These are phyloP conservation scores for Leccinum aurantiacum DNA, from an alignment of 768 basidiomycete species.

Conservation along the genomic window DNA sequence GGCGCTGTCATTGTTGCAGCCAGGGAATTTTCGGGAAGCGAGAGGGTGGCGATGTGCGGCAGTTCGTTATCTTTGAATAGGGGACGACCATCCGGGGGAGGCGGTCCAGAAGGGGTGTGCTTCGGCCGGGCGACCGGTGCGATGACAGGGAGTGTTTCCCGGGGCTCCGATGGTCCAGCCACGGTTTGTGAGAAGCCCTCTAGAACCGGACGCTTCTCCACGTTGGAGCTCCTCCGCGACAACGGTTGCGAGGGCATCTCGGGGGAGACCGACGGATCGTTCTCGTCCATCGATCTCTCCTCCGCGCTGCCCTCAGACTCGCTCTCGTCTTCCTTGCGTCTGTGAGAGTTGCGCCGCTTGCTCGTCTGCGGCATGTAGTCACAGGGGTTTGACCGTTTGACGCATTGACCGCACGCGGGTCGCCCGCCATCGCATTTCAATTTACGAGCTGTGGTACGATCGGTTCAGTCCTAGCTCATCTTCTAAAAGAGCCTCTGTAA, in stretches of 20 bases:
- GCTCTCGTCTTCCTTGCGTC: slow-evolving; percentile 59
- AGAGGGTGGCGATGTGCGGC: slow-evolving; percentile 71
- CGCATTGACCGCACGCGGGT: slow-evolving; percentile 79
- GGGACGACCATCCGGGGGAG: slow-evolving; percentile 37
- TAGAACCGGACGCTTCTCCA: slow-evolving; percentile 36
- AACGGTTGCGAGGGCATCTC: slow-evolving; percentile 37
- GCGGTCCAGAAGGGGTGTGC: slow-evolving; percentile 24
- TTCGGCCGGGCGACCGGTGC: slow-evolving; percentile 37
- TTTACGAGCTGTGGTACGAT: slow-evolving; percentile 63
- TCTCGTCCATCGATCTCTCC: slow-evolving; percentile 50
- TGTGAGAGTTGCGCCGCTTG: slow-evolving; percentile 68
- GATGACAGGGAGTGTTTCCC: slow-evolving; percentile 41
- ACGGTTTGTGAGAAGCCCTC: slow-evolving; percentile 31
- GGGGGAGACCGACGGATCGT: slow-evolving; percentile 58
- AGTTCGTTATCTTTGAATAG: slow-evolving; percentile 63
- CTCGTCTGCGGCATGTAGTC: slow-evolving; percentile 75
- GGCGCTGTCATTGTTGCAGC: slow-evolving; percentile 60
- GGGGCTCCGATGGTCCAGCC: slow-evolving; percentile 42
- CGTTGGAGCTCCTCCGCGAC: slow-evolving; percentile 38
- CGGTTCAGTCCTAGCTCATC: slow-evolving; percentile 18
- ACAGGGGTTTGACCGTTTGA: slow-evolving; percentile 74
- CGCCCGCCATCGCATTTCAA: slow-evolving; percentile 86
- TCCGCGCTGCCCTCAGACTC: slow-evolving; percentile 66
- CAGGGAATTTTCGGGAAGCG: slow-evolving; percentile 56
- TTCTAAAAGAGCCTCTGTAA: slow-evolving; percentile 22